Base-by-base conservation (phyloP, 495 filamentous ascomycete genomes). In the Hyaloscypha variabilis region DNA sequence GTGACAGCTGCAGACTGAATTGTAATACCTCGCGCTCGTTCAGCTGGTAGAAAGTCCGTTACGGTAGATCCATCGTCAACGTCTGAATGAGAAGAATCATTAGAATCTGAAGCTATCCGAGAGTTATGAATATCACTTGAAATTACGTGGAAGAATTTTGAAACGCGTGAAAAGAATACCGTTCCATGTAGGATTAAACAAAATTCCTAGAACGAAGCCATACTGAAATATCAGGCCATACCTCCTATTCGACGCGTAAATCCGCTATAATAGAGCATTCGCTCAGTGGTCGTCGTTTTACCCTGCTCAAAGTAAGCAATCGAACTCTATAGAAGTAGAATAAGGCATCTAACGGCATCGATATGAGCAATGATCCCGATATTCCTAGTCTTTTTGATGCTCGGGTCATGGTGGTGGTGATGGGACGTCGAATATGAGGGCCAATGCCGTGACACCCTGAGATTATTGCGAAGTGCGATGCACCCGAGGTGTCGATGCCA, bases 351-450 rank as follows among this genome's bases (percentile, higher is more conserved):
- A 78, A 93, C 91, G 54, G 96, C 96, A 87, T 98, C 96, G 66
- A 98, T 97, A 77, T 99, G 96, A 42, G 96, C 96, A 75, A 99
- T 97, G 66, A 99, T 99, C 46, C 96, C 96, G 77, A 99, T 97
- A 74, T 99, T 99, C 65, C 95, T 83, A 57, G 94, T 95, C 62
- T 71, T 77, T 23, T 78, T 70, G 17, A 79, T 75, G 36, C 68
- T 74, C 25, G 76, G 53, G 17, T 67, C 58, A 57, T 68, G 55
- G 17, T 60, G 64, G 6, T 68, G 59, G 21, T 60, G 64, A 6
- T 63, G 58, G 6, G 67, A 63, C 6, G 51, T 50, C n/a, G 60
- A 66, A 28, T 52, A 69, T 58, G 39, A 46, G 39, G 39, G 10
- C 39, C 39, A 46, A 46, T 46, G 10, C 1, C 39, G 39, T 46